Evolutionary conservation across 306 rosid genomes (phyloP), one percentile per base, ranked within the genome.

Genomic region (Quillaja saponaria): DNA sequence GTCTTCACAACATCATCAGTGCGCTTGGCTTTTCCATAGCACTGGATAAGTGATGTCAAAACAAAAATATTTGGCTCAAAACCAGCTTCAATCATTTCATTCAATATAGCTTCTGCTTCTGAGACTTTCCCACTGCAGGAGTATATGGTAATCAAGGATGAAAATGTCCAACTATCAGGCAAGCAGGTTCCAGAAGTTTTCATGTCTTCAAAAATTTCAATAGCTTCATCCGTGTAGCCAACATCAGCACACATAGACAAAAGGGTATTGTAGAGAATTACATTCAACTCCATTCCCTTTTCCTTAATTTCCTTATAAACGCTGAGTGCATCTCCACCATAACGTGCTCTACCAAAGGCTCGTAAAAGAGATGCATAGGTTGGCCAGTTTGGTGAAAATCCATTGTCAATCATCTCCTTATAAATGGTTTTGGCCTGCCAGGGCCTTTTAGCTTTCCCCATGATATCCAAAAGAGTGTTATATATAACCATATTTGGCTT

Each of bases 141-240:
- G 78, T 85, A 85, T 77, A 88, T 73, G 46, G 89, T 84, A 61
- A 91, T 79, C 95, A 91, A 71, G 54, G 90, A 82, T 28, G 99
- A 92, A 81, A 71, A 92, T 11, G 99, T 75, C 86, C 92, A 81
- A 71, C 85, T 81, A 63, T 92, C 88, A 31, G 99, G 99, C 64
- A 19, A 58, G 68, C 62, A 68, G 48, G 82, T 76, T 61, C 58
- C 69, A 7, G 96, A 84, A 68, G 52, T 69, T 61, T 83, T 92
- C 88, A 92, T 77, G 49, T 92, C 95, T 60, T 74, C 52, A 52
- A 84, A 89, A 76, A 80, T 71, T 40, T 83, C 87, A 46, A 83
- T 40, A 11, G 85, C 97, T 69, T 86, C 89, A 8, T 89, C 81
- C 8, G 49, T 35, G 61, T 37, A 75, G 59, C 85, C 95, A 68